These are phyloP conservation scores for Aspergillus biplanus DNA, from an alignment of 495 filamentous ascomycete species.

Conservation along the genomic window DNA sequence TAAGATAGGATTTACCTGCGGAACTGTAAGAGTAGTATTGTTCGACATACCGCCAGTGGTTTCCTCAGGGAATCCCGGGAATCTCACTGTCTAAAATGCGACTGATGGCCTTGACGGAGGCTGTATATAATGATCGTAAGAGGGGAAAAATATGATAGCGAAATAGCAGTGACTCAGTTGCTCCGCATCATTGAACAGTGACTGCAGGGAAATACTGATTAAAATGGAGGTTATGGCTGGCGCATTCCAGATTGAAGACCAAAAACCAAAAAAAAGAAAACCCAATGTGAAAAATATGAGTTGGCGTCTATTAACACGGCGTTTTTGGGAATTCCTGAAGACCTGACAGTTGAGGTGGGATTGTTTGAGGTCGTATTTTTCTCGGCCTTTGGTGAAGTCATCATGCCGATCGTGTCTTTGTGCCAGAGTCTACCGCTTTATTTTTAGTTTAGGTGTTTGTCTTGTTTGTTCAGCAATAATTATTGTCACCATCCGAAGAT, in stretches of 20 bases:
- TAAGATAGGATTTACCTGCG: constrained; percentile 42
- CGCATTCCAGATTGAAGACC: too few relatives aligned
- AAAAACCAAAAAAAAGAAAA: too few relatives aligned
- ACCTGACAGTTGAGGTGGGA: not conserved
- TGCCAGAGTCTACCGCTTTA: too few relatives aligned
- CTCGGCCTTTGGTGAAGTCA: constrained; percentile 25
- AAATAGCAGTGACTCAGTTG: not conserved
- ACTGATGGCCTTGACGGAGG: not conserved
- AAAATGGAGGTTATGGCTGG: too few relatives aligned
- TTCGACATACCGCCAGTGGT: constrained; percentile 35
- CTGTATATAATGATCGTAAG: not conserved
- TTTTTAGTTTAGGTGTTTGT: too few relatives aligned
- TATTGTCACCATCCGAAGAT: too few relatives aligned
- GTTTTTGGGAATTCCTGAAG: not conserved
- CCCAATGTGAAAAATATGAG: not conserved
- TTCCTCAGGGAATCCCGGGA: constrained; percentile 8
- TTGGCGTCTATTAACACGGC: not conserved
- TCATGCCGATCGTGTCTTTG: not conserved
- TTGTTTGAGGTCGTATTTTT: constrained; percentile 6
- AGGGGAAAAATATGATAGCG: not conserved
- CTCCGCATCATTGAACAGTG: not conserved
- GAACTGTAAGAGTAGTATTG: constrained; percentile 35
- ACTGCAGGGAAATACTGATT: too few relatives aligned
- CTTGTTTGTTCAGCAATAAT: too few relatives aligned
- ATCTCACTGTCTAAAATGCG: not conserved